These are phyloP conservation scores for Rhizoclosmatium globosum DNA, from an alignment of 192 early-diverging fungal genomes.

Conservation along the genomic window DNA sequence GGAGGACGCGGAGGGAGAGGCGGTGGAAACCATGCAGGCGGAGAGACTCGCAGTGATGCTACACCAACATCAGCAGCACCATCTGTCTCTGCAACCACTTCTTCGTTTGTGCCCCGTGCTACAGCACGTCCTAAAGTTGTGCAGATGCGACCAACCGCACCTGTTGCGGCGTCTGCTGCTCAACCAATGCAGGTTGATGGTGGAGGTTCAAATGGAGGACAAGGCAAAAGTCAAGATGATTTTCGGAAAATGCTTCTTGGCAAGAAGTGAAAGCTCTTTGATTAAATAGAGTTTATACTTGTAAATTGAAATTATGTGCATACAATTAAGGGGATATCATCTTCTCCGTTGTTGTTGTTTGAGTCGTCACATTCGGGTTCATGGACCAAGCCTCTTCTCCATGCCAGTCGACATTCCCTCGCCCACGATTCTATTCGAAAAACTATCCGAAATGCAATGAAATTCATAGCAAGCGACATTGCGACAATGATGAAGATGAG, in stretches of 20 bases:
- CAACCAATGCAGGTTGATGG: neutral
- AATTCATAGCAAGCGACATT: too few species aligned
- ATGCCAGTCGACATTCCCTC: too few species aligned
- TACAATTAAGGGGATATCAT: neutral
- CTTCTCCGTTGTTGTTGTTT: neutral
- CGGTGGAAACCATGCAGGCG: neutral
- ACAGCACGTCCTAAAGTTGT: neutral
- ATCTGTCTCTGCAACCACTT: neutral
- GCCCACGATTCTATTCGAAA: too few species aligned
- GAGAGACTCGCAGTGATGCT: neutral
- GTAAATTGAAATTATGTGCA: neutral
- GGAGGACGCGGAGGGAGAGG: conserved; percentile 7
- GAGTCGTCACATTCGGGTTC: too few species aligned
- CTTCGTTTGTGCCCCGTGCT: conserved; percentile 31
- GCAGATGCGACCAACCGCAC: neutral
- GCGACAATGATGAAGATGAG: too few species aligned
- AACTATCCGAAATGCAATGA: too few species aligned
- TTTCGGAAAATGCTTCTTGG: conserved; percentile 51
- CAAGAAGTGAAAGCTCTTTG: conserved; percentile 15
- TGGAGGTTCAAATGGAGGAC: neutral
- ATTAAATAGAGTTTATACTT: neutral
- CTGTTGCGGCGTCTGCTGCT: neutral
- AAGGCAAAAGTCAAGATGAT: conserved; percentile 50
- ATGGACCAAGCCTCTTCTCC: too few species aligned
- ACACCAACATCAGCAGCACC: neutral